A percentile compares a stretch with the other conserved stretches of the same genome.
These are phyloP conservation scores for Cynanchum wilfordii DNA, from an alignment of 257 asterid genomes.

Conservation along the genomic window DNA sequence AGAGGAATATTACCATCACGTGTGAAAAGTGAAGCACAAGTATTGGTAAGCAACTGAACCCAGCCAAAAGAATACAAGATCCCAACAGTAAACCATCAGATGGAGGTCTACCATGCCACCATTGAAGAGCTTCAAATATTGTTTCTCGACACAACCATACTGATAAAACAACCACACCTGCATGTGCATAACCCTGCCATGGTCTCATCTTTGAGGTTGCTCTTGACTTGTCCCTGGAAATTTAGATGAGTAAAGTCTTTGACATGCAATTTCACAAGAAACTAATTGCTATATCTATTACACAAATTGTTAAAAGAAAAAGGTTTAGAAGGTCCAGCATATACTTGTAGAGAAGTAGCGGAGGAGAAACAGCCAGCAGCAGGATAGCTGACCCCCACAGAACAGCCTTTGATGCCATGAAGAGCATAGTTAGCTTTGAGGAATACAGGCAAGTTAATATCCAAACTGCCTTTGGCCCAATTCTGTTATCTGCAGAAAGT, in stretches of 20 bases:
- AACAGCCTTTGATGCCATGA: conserved; percentile 80
- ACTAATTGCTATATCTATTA: background rate
- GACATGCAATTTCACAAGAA: conserved; percentile 4
- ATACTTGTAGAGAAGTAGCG: conserved; percentile 92
- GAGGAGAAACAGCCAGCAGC: conserved; percentile 90
- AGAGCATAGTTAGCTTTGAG: conserved; percentile 82
- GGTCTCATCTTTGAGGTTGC: conserved; percentile 89
- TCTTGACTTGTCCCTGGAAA: conserved; percentile 81
- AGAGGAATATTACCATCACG: conserved; percentile 59
- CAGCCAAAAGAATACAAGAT: conserved; percentile 71
- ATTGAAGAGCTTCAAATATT: conserved; percentile 90
- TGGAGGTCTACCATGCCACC: conserved; percentile 99
- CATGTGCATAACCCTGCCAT: conserved; percentile 93
- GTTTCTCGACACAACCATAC: conserved; percentile 96
- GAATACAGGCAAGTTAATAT: conserved; percentile 77
- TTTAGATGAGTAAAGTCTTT: conserved; percentile 14
- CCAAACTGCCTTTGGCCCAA: conserved; percentile 91
- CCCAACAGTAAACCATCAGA: conserved; percentile 95
- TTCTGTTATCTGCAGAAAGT: conserved; percentile 70
- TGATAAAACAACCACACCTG: conserved; percentile 76
- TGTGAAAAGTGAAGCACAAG: conserved; percentile 96
- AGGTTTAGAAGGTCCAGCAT: conserved; percentile 10
- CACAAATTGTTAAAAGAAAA: conserved; percentile 4
- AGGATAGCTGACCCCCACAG: conserved; percentile 93
- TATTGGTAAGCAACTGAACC: conserved; percentile 88